These are phyloP conservation scores for Andrographis paniculata DNA, from an alignment of 305 asterid species.

Conservation along the genomic window DNA sequence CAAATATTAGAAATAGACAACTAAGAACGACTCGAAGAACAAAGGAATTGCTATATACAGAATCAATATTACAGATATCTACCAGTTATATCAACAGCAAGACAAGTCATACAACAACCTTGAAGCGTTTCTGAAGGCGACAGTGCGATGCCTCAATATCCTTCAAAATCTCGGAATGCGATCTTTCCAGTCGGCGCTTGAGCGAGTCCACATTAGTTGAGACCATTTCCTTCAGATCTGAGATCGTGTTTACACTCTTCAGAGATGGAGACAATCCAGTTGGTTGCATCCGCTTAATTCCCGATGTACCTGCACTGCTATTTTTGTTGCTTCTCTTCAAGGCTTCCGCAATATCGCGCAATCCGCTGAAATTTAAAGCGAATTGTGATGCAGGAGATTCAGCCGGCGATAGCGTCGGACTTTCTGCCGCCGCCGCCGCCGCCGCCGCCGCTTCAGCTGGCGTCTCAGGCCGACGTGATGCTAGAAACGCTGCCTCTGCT, in stretches of 20 bases:
- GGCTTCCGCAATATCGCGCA: constrained; percentile 26
- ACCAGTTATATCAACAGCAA: not conserved
- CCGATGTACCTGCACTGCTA: constrained; percentile 22
- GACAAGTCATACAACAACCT: constrained; percentile 40
- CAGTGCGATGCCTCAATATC: constrained; percentile 65
- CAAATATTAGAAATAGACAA: too few relatives aligned
- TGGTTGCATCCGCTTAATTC: constrained; percentile 31
- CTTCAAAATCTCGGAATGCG: constrained; percentile 69
- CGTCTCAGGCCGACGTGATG: constrained; percentile 32
- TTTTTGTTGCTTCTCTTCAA: constrained; percentile 30
- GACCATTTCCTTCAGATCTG: constrained; percentile 56
- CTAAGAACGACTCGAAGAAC: too few relatives aligned
- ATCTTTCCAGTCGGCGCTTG: constrained; percentile 56
- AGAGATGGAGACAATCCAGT: constrained; percentile 30
- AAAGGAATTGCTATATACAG: not conserved
- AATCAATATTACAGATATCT: not conserved
- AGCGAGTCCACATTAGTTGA: constrained; percentile 46
- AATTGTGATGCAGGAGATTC: constrained; percentile 41
- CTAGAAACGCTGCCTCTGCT: constrained; percentile 24
- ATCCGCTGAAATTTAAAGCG: constrained; percentile 39
- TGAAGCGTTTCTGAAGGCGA: constrained; percentile 73
- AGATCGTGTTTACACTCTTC: constrained; percentile 33
- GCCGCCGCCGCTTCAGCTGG: constrained; percentile 21
- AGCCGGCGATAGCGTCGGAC: constrained; percentile 34
- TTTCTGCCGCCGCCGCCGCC: constrained; percentile 18